Evolutionary conservation across 371 early-diverging fungal species (phyloP).

Genomic region (Mortierella sp.): DNA sequence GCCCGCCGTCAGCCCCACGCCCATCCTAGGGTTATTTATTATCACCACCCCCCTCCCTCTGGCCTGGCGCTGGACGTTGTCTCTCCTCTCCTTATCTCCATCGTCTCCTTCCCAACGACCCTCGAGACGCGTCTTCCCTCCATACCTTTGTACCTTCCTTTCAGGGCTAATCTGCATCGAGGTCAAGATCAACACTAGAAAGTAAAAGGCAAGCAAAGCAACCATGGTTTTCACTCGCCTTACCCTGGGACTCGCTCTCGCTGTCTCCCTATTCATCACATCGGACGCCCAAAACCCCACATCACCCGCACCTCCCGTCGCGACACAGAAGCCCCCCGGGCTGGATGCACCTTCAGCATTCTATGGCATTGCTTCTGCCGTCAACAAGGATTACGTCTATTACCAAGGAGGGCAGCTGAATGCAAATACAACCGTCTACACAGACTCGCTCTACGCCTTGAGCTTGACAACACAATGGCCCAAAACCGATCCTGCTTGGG

Average conservation of each 20-base stretch:
- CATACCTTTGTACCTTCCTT: conserved; percentile 5
- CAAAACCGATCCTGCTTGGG: conserved; percentile 19
- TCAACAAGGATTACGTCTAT: conserved; percentile 17
- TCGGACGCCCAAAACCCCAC: conserved; percentile 13
- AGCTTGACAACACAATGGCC: conserved; percentile 37
- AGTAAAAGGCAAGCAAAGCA: conserved; percentile 31
- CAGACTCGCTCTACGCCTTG: conserved; percentile 22
- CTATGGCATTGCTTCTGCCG: conserved; percentile 15
- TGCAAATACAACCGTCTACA: not conserved
- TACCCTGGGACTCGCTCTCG: conserved; percentile 27
- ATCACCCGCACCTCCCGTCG: conserved; percentile 1
- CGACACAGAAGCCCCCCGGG: not conserved
- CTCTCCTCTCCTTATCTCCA: too few relatives aligned
- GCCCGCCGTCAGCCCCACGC: too few relatives aligned
- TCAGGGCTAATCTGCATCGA: conserved; percentile 3
- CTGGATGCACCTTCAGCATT: conserved; percentile 23
- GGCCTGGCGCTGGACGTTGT: too few relatives aligned
- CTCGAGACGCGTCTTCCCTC: not conserved
- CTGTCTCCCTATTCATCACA: conserved; percentile 16
- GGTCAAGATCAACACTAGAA: conserved; percentile 6
- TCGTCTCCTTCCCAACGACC: not conserved
- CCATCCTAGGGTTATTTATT: too few relatives aligned
- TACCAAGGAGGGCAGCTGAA: conserved; percentile 41
- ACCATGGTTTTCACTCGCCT: conserved; percentile 17
- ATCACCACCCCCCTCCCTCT: too few relatives aligned